These are phyloP conservation scores for Gleditsia sinensis DNA, from an alignment of 306 rosid species.

Conservation along the genomic window DNA sequence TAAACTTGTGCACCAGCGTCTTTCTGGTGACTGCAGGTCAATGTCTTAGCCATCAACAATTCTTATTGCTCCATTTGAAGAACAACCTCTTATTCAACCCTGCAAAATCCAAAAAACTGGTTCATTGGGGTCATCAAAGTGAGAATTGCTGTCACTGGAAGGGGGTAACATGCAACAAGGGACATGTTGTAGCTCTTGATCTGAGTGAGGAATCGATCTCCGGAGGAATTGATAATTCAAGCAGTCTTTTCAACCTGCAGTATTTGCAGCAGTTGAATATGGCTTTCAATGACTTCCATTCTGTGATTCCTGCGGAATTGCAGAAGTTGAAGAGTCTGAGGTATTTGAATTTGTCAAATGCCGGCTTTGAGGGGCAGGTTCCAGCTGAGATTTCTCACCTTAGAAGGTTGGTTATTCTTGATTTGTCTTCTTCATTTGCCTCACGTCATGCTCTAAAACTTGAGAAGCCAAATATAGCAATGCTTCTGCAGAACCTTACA, in stretches of 20 bases:
- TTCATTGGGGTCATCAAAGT: conserved; percentile 21
- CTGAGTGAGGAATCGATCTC: neutral
- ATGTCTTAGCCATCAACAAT: too few relatives aligned
- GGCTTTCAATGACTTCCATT: neutral
- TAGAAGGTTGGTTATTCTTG: conserved; percentile 29
- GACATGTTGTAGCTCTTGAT: neutral
- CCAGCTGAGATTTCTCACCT: conserved; percentile 35
- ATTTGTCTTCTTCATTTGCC: too few relatives aligned
- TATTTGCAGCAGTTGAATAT: neutral
- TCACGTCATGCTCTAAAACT: too few relatives aligned
- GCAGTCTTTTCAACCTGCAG: neutral
- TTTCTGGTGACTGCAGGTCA: too few relatives aligned
- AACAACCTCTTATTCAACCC: too few relatives aligned
- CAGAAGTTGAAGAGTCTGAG: neutral
- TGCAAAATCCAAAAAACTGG: conserved; percentile 15
- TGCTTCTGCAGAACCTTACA: conserved; percentile 32
- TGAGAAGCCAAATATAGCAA: conserved; percentile 18
- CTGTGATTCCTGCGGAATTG: neutral
- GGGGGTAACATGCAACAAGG: conserved; percentile 34
- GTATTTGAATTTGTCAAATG: neutral
- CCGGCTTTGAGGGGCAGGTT: conserved; percentile 23
- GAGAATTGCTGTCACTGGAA: conserved; percentile 37
- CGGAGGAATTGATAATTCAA: neutral
- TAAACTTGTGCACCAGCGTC: too few relatives aligned
- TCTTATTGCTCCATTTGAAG: too few relatives aligned